A percentile compares a stretch with the other conserved stretches of the same genome.
These are phyloP conservation scores for Neolentinus lepideus DNA, from an alignment of 1,284 basidiomycete genomes.

Conservation along the genomic window DNA sequence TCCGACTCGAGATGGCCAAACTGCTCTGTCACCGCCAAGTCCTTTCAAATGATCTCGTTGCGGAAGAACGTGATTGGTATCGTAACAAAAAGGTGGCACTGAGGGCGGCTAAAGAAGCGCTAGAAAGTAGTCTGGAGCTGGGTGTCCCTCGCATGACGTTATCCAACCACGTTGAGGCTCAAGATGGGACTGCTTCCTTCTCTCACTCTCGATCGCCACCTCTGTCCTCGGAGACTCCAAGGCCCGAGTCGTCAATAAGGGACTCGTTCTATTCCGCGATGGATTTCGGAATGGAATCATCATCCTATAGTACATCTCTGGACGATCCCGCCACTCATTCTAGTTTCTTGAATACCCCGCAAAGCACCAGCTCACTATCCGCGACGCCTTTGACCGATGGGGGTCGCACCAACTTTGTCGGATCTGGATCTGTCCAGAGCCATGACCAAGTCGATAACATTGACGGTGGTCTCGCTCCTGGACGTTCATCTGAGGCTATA, in stretches of 20 bases:
- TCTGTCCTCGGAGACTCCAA: constrained; percentile 3
- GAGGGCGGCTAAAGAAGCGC: constrained; percentile 59
- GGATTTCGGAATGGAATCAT: constrained; percentile 47
- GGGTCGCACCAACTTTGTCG: constrained; percentile 12
- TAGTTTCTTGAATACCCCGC: background rate
- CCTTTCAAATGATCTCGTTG: constrained; percentile 65
- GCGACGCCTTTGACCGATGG: background rate
- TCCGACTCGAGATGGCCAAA: constrained; percentile 71
- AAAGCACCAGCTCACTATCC: no score
- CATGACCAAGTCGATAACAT: constrained; percentile 16
- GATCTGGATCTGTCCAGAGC: background rate
- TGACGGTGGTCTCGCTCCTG: constrained; percentile 5
- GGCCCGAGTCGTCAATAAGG: constrained; percentile 30
- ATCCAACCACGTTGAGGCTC: constrained; percentile 30
- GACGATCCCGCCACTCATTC: background rate
- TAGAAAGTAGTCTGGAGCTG: constrained; percentile 36
- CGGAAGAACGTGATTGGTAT: constrained; percentile 66
- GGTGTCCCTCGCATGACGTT: constrained; percentile 35
- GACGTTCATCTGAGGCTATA: constrained; percentile 3
- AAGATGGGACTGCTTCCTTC: constrained; percentile 12
- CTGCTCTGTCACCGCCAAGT: constrained; percentile 71
- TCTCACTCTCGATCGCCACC: constrained; percentile 4
- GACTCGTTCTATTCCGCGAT: constrained; percentile 63
- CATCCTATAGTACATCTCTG: constrained; percentile 8
- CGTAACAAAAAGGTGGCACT: constrained; percentile 65